These are phyloP conservation scores for Crotalaria pallida DNA, from an alignment of 306 rosid species.

Conservation along the genomic window DNA sequence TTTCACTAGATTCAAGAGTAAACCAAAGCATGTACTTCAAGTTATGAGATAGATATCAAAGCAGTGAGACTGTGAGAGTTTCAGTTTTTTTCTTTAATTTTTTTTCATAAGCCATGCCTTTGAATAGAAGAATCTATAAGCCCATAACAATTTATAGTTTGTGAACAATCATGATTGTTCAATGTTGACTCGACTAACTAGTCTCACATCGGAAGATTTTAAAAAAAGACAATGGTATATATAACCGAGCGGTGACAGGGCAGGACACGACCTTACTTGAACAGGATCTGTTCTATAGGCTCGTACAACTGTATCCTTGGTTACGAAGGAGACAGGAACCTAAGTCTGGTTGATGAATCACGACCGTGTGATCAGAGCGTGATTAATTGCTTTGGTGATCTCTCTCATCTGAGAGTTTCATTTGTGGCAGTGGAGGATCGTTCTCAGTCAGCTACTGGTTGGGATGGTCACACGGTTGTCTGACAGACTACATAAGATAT, in stretches of 20 bases:
- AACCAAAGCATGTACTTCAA: too few species aligned
- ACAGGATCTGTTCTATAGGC: slow-evolving; percentile 3
- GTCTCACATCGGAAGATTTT: neutral
- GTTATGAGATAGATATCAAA: too few species aligned
- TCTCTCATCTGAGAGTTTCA: neutral
- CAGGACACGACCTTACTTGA: neutral
- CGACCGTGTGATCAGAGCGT: slow-evolving; percentile 1
- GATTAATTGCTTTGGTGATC: neutral
- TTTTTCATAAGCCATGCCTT: too few species aligned
- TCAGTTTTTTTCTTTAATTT: too few species aligned
- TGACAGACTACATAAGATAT: neutral
- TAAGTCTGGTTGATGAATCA: neutral
- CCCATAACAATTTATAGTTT: too few species aligned
- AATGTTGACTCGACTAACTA: neutral
- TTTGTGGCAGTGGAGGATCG: neutral
- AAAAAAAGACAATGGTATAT: neutral
- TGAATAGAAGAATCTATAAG: too few species aligned
- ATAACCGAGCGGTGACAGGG: rapidly evolving
- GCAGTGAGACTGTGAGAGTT: too few species aligned
- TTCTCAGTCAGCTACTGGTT: neutral
- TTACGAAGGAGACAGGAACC: neutral
- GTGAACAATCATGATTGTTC: too few species aligned
- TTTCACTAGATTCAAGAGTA: too few species aligned
- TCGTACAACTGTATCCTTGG: neutral
- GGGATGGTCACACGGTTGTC: neutral